These are phyloP conservation scores for Boechera stricta DNA, from an alignment of 345 rosid species.

Conservation along the genomic window DNA sequence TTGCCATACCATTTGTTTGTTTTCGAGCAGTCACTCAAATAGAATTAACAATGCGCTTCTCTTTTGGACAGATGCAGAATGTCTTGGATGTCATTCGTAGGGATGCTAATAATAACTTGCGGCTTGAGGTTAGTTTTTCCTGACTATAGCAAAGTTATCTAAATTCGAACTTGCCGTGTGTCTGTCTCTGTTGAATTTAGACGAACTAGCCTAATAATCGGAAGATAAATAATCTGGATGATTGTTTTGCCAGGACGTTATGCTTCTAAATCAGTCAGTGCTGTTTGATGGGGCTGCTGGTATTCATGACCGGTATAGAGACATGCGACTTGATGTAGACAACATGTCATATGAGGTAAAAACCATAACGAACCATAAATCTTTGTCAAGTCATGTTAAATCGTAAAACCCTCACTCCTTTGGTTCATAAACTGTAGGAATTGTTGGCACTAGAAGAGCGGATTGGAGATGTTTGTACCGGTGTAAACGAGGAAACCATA, in stretches of 20 bases:
- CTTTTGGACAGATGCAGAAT: conserved; percentile 66
- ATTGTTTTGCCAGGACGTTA: conserved; percentile 64
- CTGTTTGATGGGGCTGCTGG: conserved; percentile 68
- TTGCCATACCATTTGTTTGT: not conserved
- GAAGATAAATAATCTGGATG: not conserved
- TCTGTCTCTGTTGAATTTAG: conserved; percentile 22
- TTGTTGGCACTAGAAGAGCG: conserved; percentile 89
- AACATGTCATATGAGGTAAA: conserved; percentile 98
- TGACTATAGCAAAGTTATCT: conserved; percentile 5
- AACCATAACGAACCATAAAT: not conserved
- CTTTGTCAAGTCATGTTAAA: not conserved
- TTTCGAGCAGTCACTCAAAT: not conserved
- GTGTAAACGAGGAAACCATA: conserved; percentile 79
- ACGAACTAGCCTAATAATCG: not conserved
- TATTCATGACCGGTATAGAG: conserved; percentile 82
- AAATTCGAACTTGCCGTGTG: not conserved
- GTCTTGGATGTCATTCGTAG: conserved; percentile 88
- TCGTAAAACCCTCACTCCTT: not conserved
- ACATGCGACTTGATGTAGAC: conserved; percentile 98
- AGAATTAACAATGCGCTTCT: conserved; percentile 40
- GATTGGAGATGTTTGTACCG: conserved; percentile 89
- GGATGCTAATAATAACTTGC: conserved; percentile 59
- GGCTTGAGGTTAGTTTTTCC: conserved; percentile 65
- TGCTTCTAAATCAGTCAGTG: conserved; percentile 79
- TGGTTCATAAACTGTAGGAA: conserved; percentile 55